Percentiles rank a stretch among this genome's conserved stretches.
Conservation (phyloP, 257 asterid genomes). For the Marsdenia floribunda region DNA sequence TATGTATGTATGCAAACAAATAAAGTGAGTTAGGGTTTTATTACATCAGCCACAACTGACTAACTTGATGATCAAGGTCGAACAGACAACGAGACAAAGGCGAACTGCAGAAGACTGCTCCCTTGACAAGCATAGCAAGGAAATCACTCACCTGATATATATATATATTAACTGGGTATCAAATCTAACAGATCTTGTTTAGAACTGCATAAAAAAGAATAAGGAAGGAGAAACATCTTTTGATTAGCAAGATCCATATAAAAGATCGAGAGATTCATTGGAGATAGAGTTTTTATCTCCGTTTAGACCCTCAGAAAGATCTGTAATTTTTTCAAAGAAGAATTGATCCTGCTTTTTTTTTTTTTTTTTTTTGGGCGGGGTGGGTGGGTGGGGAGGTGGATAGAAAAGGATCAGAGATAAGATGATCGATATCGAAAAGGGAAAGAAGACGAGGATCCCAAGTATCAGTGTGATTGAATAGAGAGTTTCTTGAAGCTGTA, state of each 20-base stretch:
- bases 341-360: too few relatives aligned
- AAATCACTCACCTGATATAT: slow-evolving; percentile 42
- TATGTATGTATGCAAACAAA: too few relatives aligned
- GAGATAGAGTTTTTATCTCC: too few relatives aligned
- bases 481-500: not conserved
- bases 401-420: too few relatives aligned
- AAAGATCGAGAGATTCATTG: too few relatives aligned
- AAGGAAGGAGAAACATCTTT: not conserved
- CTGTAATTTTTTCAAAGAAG: too few relatives aligned
- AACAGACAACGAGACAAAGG: slow-evolving; percentile 78
- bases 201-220: too few relatives aligned
- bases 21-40: slow-evolving; percentile 31
- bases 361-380: too few relatives aligned
- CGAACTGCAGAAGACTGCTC: slow-evolving; percentile 44
- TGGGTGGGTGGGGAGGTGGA: too few relatives aligned
- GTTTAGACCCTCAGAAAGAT: too few relatives aligned
- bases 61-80: slow-evolving; percentile 45
- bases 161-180: not conserved
- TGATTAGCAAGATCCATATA: not conserved
- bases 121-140: slow-evolving; percentile 57
- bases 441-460: not conserved
- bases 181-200: not conserved
- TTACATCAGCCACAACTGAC: not conserved
- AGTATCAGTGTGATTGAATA: not conserved
- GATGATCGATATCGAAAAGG: too few relatives aligned